These are phyloP conservation scores for Leucosporidium yakuticum DNA, from an alignment of 768 basidiomycete species.

Conservation along the genomic window DNA sequence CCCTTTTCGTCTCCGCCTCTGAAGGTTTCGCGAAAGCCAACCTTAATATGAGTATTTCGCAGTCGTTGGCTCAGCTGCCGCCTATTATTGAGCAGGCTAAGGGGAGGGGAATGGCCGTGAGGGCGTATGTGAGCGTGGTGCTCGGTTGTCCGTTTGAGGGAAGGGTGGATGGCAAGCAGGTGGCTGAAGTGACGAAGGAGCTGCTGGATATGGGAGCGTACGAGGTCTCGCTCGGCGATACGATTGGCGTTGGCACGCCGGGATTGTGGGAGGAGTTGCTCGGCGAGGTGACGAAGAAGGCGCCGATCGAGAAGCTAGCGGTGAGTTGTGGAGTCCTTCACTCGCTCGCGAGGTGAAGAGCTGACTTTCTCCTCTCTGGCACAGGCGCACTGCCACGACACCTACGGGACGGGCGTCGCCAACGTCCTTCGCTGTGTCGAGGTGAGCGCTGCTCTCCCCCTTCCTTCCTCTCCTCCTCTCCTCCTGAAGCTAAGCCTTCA, in stretches of 20 bases:
- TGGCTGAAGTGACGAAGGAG: slow-evolving; percentile 63
- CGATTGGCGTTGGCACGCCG: slow-evolving; percentile 79
- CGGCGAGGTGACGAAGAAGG: slow-evolving; percentile 58
- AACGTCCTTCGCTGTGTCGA: slow-evolving; percentile 37
- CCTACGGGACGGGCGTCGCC: slow-evolving; percentile 65
- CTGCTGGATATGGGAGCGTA: slow-evolving; percentile 88
- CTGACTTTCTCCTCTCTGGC: neutral
- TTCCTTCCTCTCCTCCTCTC: slow-evolving; percentile 1
- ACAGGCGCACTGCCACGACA: slow-evolving; percentile 70
- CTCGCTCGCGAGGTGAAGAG: neutral
- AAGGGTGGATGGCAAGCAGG: slow-evolving; percentile 57
- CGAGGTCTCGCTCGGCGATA: slow-evolving; percentile 75
- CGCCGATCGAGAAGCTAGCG: slow-evolving; percentile 65
- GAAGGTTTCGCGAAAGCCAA: slow-evolving; percentile 82
- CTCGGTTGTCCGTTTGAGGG: slow-evolving; percentile 75
- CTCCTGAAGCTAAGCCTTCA: neutral
- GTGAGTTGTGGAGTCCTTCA: neutral
- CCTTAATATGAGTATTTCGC: slow-evolving; percentile 65
- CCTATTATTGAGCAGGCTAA: slow-evolving; percentile 59
- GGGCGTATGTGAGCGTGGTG: slow-evolving; percentile 37
- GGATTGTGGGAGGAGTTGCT: slow-evolving; percentile 61
- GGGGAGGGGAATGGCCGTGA: slow-evolving; percentile 59
- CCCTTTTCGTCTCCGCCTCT: slow-evolving; percentile 82
- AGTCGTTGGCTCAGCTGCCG: slow-evolving; percentile 61
- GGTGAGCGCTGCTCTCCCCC: slow-evolving; percentile 41